Base-by-base conservation (phyloP, 352 stramenopile genomes). In the Globisporangium sylvaticum region DNA sequence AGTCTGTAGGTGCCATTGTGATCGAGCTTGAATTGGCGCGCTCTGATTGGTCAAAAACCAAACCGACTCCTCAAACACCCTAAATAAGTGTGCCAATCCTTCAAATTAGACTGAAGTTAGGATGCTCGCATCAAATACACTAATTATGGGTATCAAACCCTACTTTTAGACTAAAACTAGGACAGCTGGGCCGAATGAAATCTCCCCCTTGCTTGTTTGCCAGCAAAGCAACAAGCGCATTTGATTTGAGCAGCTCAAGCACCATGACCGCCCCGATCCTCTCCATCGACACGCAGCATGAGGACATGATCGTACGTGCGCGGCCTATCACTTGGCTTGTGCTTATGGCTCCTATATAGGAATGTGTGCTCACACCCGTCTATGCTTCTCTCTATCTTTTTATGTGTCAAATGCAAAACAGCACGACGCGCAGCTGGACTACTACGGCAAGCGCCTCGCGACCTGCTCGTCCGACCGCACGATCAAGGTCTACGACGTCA, bases 351-450 rank as follows among this genome's bases (percentile, higher is more conserved):
- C 7, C 52, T 62, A 4, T 37, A 31, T 63, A 3, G 29, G 29
- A 32, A 5, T 32, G 39, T 32, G 31, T 61, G 42, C 29, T 66
- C 0, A 52, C 24, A 15, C 1, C 18, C 20, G 15, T 29, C 34
- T 50, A 24, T 50, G n/a, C 4, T 12, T 31, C 20, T 12, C 42
- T 53, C 1, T 61, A 3, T 53, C 67, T 95, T 24, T 31, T n/a
- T 76, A 10, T 59, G 12, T 63, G 9, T 24, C 24, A 25, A 25
- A 50, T 24, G 18, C 6, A 29, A 10, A 24, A 54, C 69, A 97
- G 77, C 97, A 99, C 78, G 98, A 99, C 76, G 95, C 96, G 58
- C 96, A 99, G 75, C 81, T 99, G 65, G 97, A 99, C 82, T 99
- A 99, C 83, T 99, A 99, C 78, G 96, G 95, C 70, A 99, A 98